These are phyloP conservation scores for Paragyromitra xinjiangensis DNA, from an alignment of 495 filamentous ascomycete species.

Conservation along the genomic window DNA sequence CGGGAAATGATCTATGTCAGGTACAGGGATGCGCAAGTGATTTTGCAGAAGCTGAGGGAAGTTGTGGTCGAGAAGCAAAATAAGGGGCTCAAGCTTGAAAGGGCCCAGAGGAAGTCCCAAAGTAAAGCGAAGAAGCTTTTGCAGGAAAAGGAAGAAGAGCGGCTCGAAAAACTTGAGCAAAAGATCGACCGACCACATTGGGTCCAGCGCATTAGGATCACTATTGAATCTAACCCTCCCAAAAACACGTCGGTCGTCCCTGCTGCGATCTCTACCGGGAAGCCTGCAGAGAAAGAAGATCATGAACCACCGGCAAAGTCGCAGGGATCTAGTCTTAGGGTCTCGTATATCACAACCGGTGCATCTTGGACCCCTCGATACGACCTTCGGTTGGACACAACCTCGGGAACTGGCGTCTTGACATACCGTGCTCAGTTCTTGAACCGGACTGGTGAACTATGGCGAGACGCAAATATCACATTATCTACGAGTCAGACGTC, in stretches of 20 bases:
- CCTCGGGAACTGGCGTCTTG: constrained; percentile 64
- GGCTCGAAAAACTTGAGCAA: constrained; percentile 62
- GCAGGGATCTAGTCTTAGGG: constrained; percentile 59
- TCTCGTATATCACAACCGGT: constrained; percentile 70
- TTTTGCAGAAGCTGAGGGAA: background rate
- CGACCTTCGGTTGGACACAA: constrained; percentile 69
- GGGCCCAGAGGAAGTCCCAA: constrained; percentile 55
- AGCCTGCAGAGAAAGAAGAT: constrained; percentile 18
- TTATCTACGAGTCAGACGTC: constrained; percentile 74
- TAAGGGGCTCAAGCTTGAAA: constrained; percentile 55
- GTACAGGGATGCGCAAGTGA: constrained; percentile 4
- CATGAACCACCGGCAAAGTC: constrained; percentile 14
- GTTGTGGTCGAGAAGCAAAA: background rate
- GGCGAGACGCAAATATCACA: constrained; percentile 70
- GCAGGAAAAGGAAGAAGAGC: constrained; percentile 59
- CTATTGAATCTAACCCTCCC: constrained; percentile 62
- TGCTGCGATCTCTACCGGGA: constrained; percentile 31
- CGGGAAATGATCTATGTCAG: constrained; percentile 1
- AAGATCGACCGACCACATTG: constrained; percentile 65
- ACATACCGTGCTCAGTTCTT: constrained; percentile 71
- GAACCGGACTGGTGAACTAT: constrained; percentile 72
- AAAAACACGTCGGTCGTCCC: background rate
- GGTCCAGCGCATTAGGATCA: constrained; percentile 67
- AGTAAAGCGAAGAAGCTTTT: background rate
- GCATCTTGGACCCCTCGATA: constrained; percentile 73